Base-by-base conservation (phyloP, 176 grass and related monocot genomes). In the Triticum timopheevii region DNA sequence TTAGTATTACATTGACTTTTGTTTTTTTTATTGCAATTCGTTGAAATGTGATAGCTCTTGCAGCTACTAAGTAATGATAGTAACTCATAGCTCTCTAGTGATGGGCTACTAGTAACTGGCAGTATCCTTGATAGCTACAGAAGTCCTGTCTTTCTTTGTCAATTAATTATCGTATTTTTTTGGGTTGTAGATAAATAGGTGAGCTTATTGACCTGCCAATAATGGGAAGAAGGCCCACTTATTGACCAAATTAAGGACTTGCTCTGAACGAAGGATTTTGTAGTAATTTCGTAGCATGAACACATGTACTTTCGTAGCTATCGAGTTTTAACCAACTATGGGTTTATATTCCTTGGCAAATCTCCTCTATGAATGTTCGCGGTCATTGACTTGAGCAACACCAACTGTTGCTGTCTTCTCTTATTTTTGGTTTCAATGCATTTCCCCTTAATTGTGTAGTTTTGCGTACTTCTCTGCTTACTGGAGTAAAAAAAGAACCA, bases 391-490 rank as follows among this genome's bases (percentile, higher is more conserved):
- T 75, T 84, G 33, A 45, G 42, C 61, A 83, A 38, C 16, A 25
- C 25, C 10, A 30, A 69, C 62, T 7, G 1, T 76, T 81, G 65
- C 42, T 52, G 7, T 73, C 67, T 77, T 67, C 9, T 61, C 70
- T 25, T 68, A 67, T 77, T 61, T 80, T 8, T 81, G 31, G 42
- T 58, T 84, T 89, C 33, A 42, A 16, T 73, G 20, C 33, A 25
- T 20, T 69, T 66, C 8, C 13, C 39, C 44, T 71, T 80, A 19
- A 19, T 30, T 80, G 6, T 12, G 6, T 40, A 34, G 28, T 85
- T 19, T 70, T 77, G 19, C 13, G 24, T 47, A 35, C 28, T 49
- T 56, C 80, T 80, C 31, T 84, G 42, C 40, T 65, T 84, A 54
- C 42, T 35, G 39, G 56, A 80, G 28, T 50, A 7, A 84, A 64